Evolutionary conservation across 1,139 yeast genomes (phyloP).

Genomic region (Sugiyamaella novakii): DNA sequence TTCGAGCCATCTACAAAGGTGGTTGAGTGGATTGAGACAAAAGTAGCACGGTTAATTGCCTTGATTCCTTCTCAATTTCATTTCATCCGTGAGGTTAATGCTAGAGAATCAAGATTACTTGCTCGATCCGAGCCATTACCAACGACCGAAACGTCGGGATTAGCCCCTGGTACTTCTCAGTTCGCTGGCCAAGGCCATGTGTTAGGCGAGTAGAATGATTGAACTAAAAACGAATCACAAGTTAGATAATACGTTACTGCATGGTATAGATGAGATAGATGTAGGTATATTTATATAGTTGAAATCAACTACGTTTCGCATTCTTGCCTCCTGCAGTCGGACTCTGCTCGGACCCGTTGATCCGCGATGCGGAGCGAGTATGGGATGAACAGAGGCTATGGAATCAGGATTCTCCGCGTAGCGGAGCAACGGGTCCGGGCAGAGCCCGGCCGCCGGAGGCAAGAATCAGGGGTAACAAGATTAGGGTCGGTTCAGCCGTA

Average conservation of each 20-base stretch:
- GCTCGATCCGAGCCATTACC: conserved; percentile 19
- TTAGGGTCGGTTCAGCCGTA: conserved; percentile 12
- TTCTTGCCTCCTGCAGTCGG: neutral
- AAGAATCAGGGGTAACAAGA: conserved; percentile 11
- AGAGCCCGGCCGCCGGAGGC: conserved; percentile 1
- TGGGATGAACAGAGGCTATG: no score
- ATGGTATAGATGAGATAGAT: neutral
- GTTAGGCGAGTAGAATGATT: conserved; percentile 7
- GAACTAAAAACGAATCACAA: no score
- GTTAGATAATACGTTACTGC: neutral
- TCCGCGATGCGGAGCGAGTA: no score
- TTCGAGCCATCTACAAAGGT: conserved; percentile 66
- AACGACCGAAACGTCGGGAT: conserved; percentile 5
- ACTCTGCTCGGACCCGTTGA: neutral
- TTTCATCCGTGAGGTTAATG: conserved; percentile 60
- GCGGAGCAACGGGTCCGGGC: no score
- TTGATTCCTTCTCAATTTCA: conserved; percentile 57
- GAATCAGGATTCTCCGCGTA: no score
- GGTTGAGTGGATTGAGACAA: conserved; percentile 66
- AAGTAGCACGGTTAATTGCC: conserved; percentile 52
- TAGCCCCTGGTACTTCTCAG: neutral
- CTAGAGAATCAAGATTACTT: conserved; percentile 42
- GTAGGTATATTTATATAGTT: conserved; percentile 10
- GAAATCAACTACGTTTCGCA: neutral
- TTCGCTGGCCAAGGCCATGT: conserved; percentile 19